Evolutionary conservation across 208 protist genomes (phyloP).

Genomic region (Trypanosoma mega): DNA sequence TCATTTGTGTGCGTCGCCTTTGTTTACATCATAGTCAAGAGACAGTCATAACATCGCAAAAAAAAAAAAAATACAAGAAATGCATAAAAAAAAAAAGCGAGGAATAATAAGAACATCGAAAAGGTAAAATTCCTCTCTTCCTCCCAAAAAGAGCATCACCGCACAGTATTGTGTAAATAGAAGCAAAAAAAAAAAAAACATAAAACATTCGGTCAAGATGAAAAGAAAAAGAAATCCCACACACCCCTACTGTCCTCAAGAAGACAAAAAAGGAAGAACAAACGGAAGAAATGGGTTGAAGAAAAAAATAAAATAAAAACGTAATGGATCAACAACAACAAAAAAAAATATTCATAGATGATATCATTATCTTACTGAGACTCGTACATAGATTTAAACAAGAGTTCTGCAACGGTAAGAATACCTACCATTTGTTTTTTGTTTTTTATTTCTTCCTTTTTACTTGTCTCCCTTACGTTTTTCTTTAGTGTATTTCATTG

Average conservation of each 20-base stretch:
- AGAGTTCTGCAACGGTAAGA: neutral
- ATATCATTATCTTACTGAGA: neutral
- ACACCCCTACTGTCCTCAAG: neutral
- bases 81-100: neutral
- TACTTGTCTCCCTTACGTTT: too few species aligned
- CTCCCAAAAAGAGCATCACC: too few species aligned
- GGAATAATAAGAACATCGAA: neutral
- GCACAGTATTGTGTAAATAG: too few species aligned
- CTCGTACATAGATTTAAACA: too few species aligned
- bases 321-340: neutral
- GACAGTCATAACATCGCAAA: constrained; percentile 4
- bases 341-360: neutral
- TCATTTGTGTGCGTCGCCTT: too few species aligned
- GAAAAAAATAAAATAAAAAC: neutral
- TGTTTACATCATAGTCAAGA: too few species aligned
- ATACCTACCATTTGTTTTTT: neutral
- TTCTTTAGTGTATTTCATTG: too few species aligned
- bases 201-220: neutral
- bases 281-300: neutral
- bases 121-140: too few species aligned
- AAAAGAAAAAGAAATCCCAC: neutral
- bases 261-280: constrained; percentile 14
- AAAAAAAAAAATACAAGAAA: constrained; percentile 21
- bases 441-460: neutral
- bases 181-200: constrained; percentile 16